Evolutionary conservation across 768 basidiomycete genomes (phyloP), one percentile per base, ranked within the genome.

Genomic region (Xerocomus brunneocitrinus): DNA sequence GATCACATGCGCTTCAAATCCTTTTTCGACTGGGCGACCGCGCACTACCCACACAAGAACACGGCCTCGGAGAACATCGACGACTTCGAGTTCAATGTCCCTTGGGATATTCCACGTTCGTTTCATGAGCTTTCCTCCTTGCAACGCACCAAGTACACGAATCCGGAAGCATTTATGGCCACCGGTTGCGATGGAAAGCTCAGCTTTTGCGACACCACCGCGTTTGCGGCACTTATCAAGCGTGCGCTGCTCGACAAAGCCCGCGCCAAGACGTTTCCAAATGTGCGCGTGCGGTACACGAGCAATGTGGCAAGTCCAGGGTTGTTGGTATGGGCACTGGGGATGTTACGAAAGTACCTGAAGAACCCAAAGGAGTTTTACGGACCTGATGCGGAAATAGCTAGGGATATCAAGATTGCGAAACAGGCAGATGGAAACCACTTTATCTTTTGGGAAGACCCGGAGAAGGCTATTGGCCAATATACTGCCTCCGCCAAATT

Each of bases 401-500:
- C 47, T 25, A 66, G 63, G 40, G 63, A 66, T 8, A 44, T 66
- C 53, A 49, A 60, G 47, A 47, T 38, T 25, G 8, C 55, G 8
- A 14, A 7, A 3, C 55, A 60, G 19, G 25, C 43, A 4, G 61
- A 64, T 36, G 63, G 63, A 28, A 66, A 64, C 34, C 64, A 64
- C 46, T 63, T 66, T 24, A 13, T 60, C 24, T 64, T 66, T 43
- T 64, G 61, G 63, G 64, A 64, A 0, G 47, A 63, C 7, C 63
- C 64, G 10, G 53, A 64, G 58, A 56, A 53, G 45, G 61, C 64
- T 24, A 56, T 66, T 24, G 34, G 55, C 25, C 61, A 62, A 19
- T 63, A 52, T 19, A 38, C 8, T 13, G 27, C 3, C 1, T 25
- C 53, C 4, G 55, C 60, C 27, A 52, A 43, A 12, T 38, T 63